A percentile compares a stretch with the other conserved stretches of the same genome.
phyloP scores from a whole-genome alignment of 1,284 basidiomycete genomes.

The Austroboletus niveus region DNA sequence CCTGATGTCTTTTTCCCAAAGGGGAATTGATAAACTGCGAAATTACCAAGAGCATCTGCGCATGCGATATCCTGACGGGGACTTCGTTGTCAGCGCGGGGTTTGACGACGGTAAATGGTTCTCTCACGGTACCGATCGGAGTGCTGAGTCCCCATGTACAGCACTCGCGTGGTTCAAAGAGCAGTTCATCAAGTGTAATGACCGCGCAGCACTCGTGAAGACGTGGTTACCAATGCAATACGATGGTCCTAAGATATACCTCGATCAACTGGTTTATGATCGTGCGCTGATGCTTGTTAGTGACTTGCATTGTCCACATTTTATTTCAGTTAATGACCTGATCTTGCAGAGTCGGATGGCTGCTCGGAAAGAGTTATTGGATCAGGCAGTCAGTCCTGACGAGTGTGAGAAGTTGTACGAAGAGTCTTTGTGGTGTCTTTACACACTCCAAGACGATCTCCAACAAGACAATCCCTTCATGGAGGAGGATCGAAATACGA shows the following conservation, averaged over 20 bases:
- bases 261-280: conserved; percentile 82
- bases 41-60: conserved; percentile 72
- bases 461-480: conserved; percentile 80
- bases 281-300: conserved; percentile 67
- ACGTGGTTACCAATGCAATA: conserved; percentile 78
- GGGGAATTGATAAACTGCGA: conserved; percentile 78
- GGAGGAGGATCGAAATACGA: conserved; percentile 81
- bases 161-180: conserved; percentile 76
- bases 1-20: conserved; percentile 89
- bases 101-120: conserved; percentile 67
- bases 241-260: conserved; percentile 67
- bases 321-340: neutral
- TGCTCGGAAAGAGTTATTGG: conserved; percentile 87
- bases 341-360: conserved; percentile 81
- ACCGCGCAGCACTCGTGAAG: conserved; percentile 72
- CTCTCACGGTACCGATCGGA: neutral
- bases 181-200: conserved; percentile 75
- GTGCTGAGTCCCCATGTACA: conserved; percentile 27
- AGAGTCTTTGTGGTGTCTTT: conserved; percentile 89
- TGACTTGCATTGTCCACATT: conserved; percentile 8
- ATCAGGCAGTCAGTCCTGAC: conserved; percentile 71
- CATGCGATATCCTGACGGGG: conserved; percentile 73
- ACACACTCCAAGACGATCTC: conserved; percentile 89
- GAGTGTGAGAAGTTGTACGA: conserved; percentile 94
- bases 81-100: conserved; percentile 67